Conservation (phyloP, 176 grass and related monocot species). For the Phyllostachys edulis region DNA sequence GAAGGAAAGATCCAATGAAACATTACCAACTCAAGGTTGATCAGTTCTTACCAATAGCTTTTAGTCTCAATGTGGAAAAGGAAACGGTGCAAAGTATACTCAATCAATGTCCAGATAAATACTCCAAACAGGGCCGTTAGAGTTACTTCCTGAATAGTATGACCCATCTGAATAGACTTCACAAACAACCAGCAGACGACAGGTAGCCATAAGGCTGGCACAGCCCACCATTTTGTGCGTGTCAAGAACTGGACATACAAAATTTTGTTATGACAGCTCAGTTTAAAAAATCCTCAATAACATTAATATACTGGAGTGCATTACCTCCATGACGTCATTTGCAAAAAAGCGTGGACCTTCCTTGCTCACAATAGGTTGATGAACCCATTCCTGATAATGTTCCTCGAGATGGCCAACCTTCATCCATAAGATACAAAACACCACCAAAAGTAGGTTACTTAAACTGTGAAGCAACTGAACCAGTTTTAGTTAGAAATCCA, state of each 20-base stretch:
- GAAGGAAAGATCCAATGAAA: not conserved
- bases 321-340: constrained; percentile 78
- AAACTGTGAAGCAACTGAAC: not conserved
- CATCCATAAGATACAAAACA: constrained; percentile 2
- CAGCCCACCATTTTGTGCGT: constrained; percentile 78
- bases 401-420: constrained; percentile 92
- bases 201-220: constrained; percentile 91
- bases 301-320: not conserved
- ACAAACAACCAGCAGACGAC: constrained; percentile 61
- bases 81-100: constrained; percentile 88
- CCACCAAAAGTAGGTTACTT: not conserved
- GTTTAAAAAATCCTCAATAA: not conserved
- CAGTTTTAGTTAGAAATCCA: not conserved
- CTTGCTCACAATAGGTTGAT: constrained; percentile 88
- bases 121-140: constrained; percentile 55
- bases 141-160: constrained; percentile 48
- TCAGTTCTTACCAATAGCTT: constrained; percentile 58
- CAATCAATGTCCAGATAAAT: constrained; percentile 85
- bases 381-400: constrained; percentile 94
- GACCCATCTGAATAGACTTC: constrained; percentile 63
- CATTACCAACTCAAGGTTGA: not conserved
- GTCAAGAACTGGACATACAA: constrained; percentile 67
- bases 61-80: constrained; percentile 90
- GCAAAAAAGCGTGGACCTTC: constrained; percentile 77
- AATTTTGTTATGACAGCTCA: not conserved